Conservation (phyloP, 306 rosid species). For the Ormosia emarginata region DNA sequence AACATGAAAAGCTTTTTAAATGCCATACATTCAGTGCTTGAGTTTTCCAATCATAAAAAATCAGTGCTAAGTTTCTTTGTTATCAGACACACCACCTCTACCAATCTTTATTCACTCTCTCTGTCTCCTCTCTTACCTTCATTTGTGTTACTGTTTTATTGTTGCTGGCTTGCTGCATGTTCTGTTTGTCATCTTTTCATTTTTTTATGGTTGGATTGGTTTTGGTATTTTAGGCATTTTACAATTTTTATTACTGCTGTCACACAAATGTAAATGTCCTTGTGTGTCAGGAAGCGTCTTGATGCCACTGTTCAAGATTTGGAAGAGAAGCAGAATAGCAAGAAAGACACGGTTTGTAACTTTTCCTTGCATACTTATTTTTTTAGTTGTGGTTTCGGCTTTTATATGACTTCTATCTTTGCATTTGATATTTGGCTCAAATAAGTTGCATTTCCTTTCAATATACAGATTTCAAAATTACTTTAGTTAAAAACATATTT, state of each 20-base stretch:
- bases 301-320: constrained; percentile 83
- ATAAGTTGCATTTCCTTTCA: not conserved
- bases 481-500: not conserved
- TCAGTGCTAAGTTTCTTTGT: not conserved
- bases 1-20: too few species aligned
- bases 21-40: too few species aligned
- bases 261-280: not conserved
- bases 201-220: not conserved
- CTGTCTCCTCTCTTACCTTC: not conserved
- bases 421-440: not conserved
- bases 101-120: not conserved
- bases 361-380: constrained; percentile 1
- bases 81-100: not conserved
- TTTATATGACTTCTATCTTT: not conserved
- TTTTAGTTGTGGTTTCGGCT: not conserved
- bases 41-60: not conserved
- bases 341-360: constrained; percentile 67
- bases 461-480: not conserved
- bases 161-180: not conserved
- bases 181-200: not conserved
- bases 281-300: constrained; percentile 71
- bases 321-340: constrained; percentile 98
- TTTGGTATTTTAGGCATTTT: not conserved
- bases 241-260: not conserved
- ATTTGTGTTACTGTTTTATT: constrained; percentile 2